These are phyloP conservation scores for Hyphopichia fennica DNA, from an alignment of 1,139 yeast species.

Conservation along the genomic window DNA sequence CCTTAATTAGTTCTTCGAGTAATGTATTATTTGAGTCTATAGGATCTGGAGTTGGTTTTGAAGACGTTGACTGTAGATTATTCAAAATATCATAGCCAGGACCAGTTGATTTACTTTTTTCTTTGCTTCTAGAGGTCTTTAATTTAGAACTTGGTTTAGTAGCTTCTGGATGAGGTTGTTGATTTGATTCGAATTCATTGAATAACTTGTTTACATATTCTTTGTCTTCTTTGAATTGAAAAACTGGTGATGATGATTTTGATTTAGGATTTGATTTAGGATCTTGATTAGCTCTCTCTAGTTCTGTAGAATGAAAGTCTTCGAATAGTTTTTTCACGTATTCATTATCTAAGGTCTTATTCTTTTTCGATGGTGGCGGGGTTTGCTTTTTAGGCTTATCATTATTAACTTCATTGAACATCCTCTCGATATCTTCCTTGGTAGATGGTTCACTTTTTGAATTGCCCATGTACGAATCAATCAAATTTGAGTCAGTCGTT, in stretches of 20 bases:
- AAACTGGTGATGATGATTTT: not conserved
- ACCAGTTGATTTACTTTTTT: no score
- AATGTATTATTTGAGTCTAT: constrained; percentile 5
- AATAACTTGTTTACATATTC: constrained; percentile 16
- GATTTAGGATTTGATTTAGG: not conserved
- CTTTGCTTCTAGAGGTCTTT: no score
- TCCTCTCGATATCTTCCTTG: constrained; percentile 14
- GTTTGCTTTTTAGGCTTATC: constrained; percentile 5
- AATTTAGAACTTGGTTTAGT: not conserved
- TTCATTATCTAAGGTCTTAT: constrained; percentile 11
- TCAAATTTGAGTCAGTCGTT: constrained; percentile 39
- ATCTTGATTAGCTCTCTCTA: not conserved
- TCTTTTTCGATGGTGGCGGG: constrained; percentile 1
- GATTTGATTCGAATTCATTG: constrained; percentile 11
- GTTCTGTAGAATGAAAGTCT: constrained; percentile 7
- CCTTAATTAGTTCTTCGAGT: constrained; percentile 17
- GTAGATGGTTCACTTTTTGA: constrained; percentile 6
- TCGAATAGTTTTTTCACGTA: constrained; percentile 16
- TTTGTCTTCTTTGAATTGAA: constrained; percentile 8
- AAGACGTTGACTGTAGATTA: not conserved
- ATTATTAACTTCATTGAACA: constrained; percentile 20
- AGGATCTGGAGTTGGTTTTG: not conserved
- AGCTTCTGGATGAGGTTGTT: not conserved
- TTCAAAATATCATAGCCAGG: not conserved
- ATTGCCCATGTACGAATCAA: constrained; percentile 46